Evolutionary conservation across 768 basidiomycete species (phyloP), one percentile per base, ranked within the genome.

Genomic region (Psilocybe sp.): DNA sequence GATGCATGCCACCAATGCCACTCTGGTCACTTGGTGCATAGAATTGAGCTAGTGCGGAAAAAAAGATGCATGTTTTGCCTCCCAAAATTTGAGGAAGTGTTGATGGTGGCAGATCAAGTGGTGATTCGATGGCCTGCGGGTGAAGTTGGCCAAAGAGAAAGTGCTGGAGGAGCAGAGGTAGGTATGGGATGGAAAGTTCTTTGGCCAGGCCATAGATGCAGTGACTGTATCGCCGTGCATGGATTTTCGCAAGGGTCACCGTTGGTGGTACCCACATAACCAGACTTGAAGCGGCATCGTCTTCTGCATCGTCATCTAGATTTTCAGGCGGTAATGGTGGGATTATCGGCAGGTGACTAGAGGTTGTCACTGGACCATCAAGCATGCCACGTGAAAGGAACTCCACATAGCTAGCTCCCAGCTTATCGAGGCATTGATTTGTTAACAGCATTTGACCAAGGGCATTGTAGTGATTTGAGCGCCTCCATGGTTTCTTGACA

Each of bases 401-500:
- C 7, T 14, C 23, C 4, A 12, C 28, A n/a, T 15, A 50, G 36
- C 47, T 36, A 5, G 52, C 51, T 1, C 52, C 48, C 1, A 69
- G 52, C 47, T 69, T 67, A 33, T 64, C 60, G 2, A 60, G 40
- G 13, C 52, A 46, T 11, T 46, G 47, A 36, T 55, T 64, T 4
- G 56, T 64, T 2, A 41, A 35, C 9, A 69, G 56, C 65, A 68
- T 69, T 50, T 68, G 68, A 1, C 37, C 40, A 5, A 69, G 59
- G 0, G 66, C 58, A 5, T 67, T 54, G 33, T 54, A 59, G 2
- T 40, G 54, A 49, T 43, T 68, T 1, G 62, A 66, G 5, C 57
- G 51, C 2, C 60, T 45, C 65, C 64, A 69, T 0, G 66, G 68
- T 15, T 64, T 44, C 47, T 68, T 68, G 19, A 67, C 59, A 14